phyloP scores from a whole-genome alignment of 2,329 filamentous ascomycete genomes.

The Juglanconis juglandina region DNA sequence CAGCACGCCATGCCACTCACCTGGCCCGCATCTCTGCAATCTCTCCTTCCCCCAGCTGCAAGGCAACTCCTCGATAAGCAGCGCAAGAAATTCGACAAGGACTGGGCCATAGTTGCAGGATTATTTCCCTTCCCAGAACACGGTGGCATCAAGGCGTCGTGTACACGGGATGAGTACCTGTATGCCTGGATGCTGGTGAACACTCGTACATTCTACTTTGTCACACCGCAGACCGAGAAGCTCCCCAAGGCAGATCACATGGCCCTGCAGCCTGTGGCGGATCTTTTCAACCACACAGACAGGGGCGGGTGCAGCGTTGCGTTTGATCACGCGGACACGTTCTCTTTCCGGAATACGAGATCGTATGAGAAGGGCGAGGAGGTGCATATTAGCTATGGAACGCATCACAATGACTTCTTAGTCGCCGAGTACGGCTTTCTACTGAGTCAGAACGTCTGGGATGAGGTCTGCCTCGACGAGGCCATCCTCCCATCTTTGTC shows the following conservation, averaged over 20 bases:
- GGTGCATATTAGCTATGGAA: constrained; percentile 66
- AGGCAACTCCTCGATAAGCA: constrained; percentile 52
- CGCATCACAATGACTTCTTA: constrained; percentile 69
- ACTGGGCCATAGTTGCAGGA: constrained; percentile 35
- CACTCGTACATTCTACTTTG: constrained; percentile 61
- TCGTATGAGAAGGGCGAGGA: constrained; percentile 58
- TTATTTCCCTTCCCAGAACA: constrained; percentile 30
- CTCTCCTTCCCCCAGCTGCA: constrained; percentile 43
- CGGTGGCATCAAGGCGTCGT: background rate
- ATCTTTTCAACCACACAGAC: constrained; percentile 63
- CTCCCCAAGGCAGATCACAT: constrained; percentile 55
- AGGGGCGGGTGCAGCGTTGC: constrained; percentile 47
- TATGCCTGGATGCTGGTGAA: constrained; percentile 60
- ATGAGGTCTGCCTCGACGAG: constrained; percentile 47
- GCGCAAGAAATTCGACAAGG: constrained; percentile 35
- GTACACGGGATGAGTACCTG: constrained; percentile 37
- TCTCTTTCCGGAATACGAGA: constrained; percentile 50
- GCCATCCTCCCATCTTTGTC: constrained; percentile 40
- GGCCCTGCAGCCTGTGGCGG: constrained; percentile 68
- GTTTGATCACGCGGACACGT: constrained; percentile 45
- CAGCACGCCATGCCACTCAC: constrained; percentile 41
- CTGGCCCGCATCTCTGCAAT: constrained; percentile 45
- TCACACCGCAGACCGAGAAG: constrained; percentile 41
- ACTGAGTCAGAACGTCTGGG: constrained; percentile 45
- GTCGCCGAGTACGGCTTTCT: constrained; percentile 64